phyloP scores from a whole-genome alignment of 495 filamentous ascomycete genomes.

The Podospora pseudoanserina region DNA sequence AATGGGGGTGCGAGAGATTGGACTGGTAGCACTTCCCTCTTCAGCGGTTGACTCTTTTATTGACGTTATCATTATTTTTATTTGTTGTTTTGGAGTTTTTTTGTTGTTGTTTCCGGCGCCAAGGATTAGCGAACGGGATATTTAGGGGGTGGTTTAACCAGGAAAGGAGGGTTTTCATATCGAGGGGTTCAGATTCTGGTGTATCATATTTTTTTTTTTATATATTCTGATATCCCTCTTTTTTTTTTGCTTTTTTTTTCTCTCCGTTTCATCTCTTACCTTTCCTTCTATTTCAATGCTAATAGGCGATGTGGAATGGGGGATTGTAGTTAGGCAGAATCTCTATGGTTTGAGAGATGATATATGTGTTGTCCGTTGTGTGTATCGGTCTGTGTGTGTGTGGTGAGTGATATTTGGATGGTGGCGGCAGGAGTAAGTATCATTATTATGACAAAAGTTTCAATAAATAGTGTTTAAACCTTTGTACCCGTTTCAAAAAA shows the following conservation, averaged over 20 bases:
- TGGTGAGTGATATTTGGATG: too few relatives aligned
- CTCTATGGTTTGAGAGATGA: too few relatives aligned
- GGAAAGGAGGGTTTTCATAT: not conserved
- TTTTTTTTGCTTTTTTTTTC: not conserved
- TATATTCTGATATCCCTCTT: not conserved
- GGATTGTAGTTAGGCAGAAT: not conserved
- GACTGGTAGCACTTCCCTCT: not conserved
- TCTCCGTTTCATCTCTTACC: not conserved
- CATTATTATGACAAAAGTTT: too few relatives aligned
- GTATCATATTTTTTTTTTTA: not conserved
- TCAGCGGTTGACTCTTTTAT: not conserved
- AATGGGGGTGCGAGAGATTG: not conserved
- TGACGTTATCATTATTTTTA: not conserved
- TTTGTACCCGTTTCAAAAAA: too few relatives aligned
- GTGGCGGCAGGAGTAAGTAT: too few relatives aligned
- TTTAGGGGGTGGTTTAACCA: not conserved
- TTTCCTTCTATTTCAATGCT: not conserved
- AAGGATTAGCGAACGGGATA: not conserved
- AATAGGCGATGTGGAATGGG: not conserved
- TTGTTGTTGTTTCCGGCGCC: not conserved
- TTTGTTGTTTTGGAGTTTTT: not conserved
- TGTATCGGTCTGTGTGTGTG: too few relatives aligned
- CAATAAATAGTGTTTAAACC: too few relatives aligned
- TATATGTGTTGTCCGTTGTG: too few relatives aligned
- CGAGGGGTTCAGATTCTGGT: not conserved